Percentiles rank a stretch among this genome's conserved stretches.
Evolutionary conservation across 768 basidiomycete species (phyloP).

Genomic region (Brasilioporus rufonigricans): DNA sequence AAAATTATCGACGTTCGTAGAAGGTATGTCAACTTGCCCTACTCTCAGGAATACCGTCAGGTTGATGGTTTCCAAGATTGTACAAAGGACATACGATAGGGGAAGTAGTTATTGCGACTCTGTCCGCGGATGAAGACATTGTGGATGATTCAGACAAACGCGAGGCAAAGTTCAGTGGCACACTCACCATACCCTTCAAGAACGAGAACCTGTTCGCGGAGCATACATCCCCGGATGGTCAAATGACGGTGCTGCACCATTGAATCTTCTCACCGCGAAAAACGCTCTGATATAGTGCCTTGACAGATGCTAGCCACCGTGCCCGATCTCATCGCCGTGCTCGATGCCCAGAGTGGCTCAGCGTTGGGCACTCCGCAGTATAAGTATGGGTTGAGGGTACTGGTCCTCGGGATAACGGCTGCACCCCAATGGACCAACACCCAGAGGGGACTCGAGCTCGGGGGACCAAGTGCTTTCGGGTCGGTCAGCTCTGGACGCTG

Average conservation of each 20-base stretch:
- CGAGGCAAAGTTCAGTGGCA: slow-evolving; percentile 26
- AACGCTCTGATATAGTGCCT: slow-evolving; percentile 4
- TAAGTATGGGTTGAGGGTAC: slow-evolving; percentile 57
- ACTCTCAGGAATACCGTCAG: background rate
- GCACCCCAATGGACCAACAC: slow-evolving; percentile 57
- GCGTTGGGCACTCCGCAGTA: slow-evolving; percentile 65
- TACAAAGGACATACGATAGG: slow-evolving; percentile 42
- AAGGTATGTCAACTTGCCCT: slow-evolving; percentile 15
- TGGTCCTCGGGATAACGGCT: slow-evolving; percentile 46
- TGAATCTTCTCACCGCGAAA: background rate
- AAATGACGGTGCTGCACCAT: slow-evolving; percentile 14
- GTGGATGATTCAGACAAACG: slow-evolving; percentile 23
- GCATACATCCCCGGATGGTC: slow-evolving; percentile 31
- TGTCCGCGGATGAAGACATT: slow-evolving; percentile 27
- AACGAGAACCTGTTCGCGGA: slow-evolving; percentile 60
- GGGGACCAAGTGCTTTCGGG: slow-evolving; percentile 56
- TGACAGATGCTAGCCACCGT: slow-evolving; percentile 51
- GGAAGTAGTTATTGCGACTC: slow-evolving; percentile 33
- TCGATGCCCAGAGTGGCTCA: slow-evolving; percentile 60
- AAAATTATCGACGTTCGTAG: slow-evolving; percentile 56
- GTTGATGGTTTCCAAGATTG: slow-evolving; percentile 13
- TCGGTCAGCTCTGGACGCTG: slow-evolving; percentile 20
- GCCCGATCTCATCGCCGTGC: slow-evolving; percentile 62
- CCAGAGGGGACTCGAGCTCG: slow-evolving; percentile 45
- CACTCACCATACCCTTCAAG: slow-evolving; percentile 56